Base-by-base conservation (phyloP, 306 rosid genomes). In the Castanopsis chinensis region DNA sequence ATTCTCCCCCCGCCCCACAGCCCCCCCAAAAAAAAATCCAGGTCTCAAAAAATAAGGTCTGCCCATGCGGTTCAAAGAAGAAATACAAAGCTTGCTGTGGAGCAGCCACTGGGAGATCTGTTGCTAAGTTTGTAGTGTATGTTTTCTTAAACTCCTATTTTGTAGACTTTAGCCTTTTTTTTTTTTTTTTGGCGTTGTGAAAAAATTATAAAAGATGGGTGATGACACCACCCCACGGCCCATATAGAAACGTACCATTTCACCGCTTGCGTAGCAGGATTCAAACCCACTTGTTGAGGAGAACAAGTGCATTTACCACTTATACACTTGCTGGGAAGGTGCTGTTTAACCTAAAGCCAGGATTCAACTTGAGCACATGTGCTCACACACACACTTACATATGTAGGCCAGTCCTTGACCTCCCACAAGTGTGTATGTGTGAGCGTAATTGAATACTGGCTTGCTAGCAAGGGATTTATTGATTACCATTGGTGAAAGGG, bases 71-170 rank as follows among this genome's bases (percentile, higher is more conserved):
- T 72, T 90, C 97, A 35, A 88, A 84, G 85, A 92, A 91, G 91
- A 91, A 92, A 85, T 82, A 91, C 82, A 90, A 92, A 82, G 85
- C 91, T 80, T 92, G 97, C 64, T 92, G 96, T 73, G 97, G 96
- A 83, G 73, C 91, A 41, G 76, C 83, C 60, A 58, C 58, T 51
- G 92, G 88, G 53, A 91, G 76, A 76, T 84, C 91, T 51, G 73
- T 88, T 75, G 71, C 92, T 14, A 89, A 85, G 83, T 53, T 81
- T 70, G 52, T 80, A 70, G 80, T 81, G 97, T 92, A 89, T 57
- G 93, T 76, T 74, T 82, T 82, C 80, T 71, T 67, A 25, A 8
- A 75, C 76, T 75, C 70, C 33, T 51, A 73, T 72, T 30, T 65
- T 53, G 61, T 33, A 18, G 51, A 53, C 61, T 59, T 58, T 54